Evolutionary conservation across 2,329 filamentous ascomycete species (phyloP), one percentile per base, ranked within the genome.

Genomic region (Fusarium anguioides): DNA sequence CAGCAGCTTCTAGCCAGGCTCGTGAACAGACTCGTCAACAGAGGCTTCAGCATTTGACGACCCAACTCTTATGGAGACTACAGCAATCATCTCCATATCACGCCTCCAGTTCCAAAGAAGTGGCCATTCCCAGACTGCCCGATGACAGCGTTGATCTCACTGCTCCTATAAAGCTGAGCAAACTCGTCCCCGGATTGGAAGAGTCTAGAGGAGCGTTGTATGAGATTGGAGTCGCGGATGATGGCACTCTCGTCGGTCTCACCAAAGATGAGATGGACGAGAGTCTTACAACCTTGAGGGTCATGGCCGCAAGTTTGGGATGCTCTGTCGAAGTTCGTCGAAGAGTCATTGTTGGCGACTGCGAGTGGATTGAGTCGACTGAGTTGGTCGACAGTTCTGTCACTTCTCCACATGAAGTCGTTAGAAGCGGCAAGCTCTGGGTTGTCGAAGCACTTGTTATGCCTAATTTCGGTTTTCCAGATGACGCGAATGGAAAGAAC

Each of bases 81-180:
- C 94, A 98, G 75, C 96, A 99, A 76, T 97, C 95, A 2, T 97
- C 93, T 10, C 93, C 94, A 1, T 93, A 96, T 76, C 94, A 97
- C 79, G 89, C 92, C 3, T 92, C 92, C 9, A 91, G 91, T 23
- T 90, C 90, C 6, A 89, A 88, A 26, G 89, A 93, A 58, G 82
- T 93, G 17, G 87, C 94, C 11, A 81, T 97, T 24, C 94, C 94
- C 0, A 86, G 88, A 60, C 80, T 97, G 5, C 92, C 93, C 0
- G 89, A 94, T 53, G 84, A 86, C 35, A 80, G 74, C n/a, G 75
- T 81, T 21, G 81, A 84, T 51, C 75, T 85, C 18, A 76, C 82
- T 35, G 74, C 77, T 21, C 79, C 83, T 9, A 76, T 84, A 48
- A 81, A 82, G 59, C 80, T 86, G 3, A 82, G 80, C 9, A 87